A percentile compares a stretch with the other conserved stretches of the same genome.
phyloP scores from a whole-genome alignment of 345 rosid species.

The Theobroma cacao region DNA sequence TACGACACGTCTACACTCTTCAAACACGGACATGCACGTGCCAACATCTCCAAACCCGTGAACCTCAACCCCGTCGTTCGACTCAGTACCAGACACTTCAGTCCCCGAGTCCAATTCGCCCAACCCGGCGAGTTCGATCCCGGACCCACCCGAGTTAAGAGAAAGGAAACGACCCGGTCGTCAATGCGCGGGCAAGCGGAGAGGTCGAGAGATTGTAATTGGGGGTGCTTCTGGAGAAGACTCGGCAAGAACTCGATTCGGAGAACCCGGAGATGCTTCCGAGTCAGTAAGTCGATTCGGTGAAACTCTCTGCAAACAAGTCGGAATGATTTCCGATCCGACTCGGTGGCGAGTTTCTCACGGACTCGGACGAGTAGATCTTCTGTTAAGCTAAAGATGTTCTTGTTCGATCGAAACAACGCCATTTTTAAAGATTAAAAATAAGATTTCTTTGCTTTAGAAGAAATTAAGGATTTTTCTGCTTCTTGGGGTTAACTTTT shows the following conservation, averaged over 20 bases:
- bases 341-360: conserved; percentile 35
- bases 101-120: conserved; percentile 32
- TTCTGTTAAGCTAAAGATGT: conserved; percentile 53
- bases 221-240: conserved; percentile 49
- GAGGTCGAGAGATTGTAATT: conserved; percentile 62
- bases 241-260: conserved; percentile 57
- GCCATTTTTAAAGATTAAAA: conserved; percentile 29
- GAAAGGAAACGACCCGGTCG: conserved; percentile 48
- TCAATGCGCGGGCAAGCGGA: conserved; percentile 76
- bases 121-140: conserved; percentile 2
- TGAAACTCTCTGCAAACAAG: conserved; percentile 69
- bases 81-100: conserved; percentile 56
- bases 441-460: not conserved
- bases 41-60: conserved; percentile 57
- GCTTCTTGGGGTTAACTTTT: not conserved
- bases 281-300: conserved; percentile 59
- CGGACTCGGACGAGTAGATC: conserved; percentile 63
- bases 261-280: conserved; percentile 57
- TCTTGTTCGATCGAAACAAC: conserved; percentile 31
- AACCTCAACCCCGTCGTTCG: conserved; percentile 62
- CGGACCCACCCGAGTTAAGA: conserved; percentile 25
- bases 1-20: conserved; percentile 77
- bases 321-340: conserved; percentile 67
- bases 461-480: not conserved
- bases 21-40: conserved; percentile 49